A percentile compares a stretch with the other conserved stretches of the same genome.
Conservation (phyloP, 805 yeast genomes). For the Schizosaccharomyces pombe region DNA sequence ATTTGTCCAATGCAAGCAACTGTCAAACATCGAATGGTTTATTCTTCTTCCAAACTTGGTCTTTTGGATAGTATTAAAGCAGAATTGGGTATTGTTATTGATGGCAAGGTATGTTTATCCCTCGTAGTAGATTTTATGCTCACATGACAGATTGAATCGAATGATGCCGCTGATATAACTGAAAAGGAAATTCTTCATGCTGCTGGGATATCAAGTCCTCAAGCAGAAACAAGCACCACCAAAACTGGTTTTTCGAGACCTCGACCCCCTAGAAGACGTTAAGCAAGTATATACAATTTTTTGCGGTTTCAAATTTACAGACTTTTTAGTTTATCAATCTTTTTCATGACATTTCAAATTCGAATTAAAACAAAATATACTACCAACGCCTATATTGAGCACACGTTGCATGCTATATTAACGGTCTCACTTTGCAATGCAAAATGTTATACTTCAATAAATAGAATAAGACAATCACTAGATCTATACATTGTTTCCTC, state of each 20-base stretch:
- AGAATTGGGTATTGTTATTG: conserved; percentile 8
- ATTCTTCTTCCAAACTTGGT: conserved; percentile 45
- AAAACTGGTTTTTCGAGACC: conserved; percentile 9
- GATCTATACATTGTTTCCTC: too few relatives aligned
- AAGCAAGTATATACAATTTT: background rate
- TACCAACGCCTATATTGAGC: too few relatives aligned
- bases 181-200: conserved; percentile 1
- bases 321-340: background rate
- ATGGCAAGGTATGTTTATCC: conserved; percentile 11
- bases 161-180: conserved; percentile 12
- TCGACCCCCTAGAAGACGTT: conserved; percentile 10
- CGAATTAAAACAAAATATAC: too few relatives aligned
- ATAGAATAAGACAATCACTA: too few relatives aligned
- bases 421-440: too few relatives aligned
- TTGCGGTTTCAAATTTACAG: background rate
- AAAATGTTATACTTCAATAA: too few relatives aligned
- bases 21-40: conserved; percentile 77
- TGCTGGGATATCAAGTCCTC: background rate
- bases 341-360: background rate
- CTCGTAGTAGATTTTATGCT: too few relatives aligned
- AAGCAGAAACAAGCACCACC: conserved; percentile 5
- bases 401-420: too few relatives aligned
- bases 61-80: conserved; percentile 13
- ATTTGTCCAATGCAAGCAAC: conserved; percentile 78
- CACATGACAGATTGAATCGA: conserved; percentile 12